These are phyloP conservation scores for Rhizophagus prolifer DNA, from an alignment of 192 early-diverging fungal species.

Conservation along the genomic window DNA sequence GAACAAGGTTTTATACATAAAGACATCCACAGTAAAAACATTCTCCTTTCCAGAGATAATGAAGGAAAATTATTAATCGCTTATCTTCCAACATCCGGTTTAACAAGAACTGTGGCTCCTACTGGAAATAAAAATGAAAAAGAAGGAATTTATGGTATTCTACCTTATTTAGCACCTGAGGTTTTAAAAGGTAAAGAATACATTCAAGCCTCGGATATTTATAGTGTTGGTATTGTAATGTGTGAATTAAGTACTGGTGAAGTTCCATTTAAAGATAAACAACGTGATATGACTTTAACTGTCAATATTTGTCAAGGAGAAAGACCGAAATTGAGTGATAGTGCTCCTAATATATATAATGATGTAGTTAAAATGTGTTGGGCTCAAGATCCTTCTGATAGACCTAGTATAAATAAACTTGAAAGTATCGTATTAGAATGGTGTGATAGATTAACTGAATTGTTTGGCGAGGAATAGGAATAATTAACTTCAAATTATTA, in stretches of 20 bases:
- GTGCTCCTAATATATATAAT: background rate
- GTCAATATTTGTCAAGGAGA: background rate
- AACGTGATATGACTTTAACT: background rate
- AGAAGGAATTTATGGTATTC: background rate
- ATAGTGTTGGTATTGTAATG: slow-evolving; percentile 6
- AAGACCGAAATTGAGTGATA: background rate
- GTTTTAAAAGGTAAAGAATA: background rate
- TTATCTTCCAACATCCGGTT: background rate
- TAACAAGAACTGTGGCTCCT: background rate
- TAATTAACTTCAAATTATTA: too few relatives aligned
- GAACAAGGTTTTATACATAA: slow-evolving; percentile 1
- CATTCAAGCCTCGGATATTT: background rate
- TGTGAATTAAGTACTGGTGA: background rate
- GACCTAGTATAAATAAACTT: background rate
- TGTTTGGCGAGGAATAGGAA: too few relatives aligned
- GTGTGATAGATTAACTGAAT: background rate
- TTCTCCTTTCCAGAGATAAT: background rate
- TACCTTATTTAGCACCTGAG: slow-evolving; percentile 8
- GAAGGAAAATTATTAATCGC: background rate
- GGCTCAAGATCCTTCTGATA: background rate
- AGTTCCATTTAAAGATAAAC: background rate
- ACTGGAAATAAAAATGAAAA: background rate
- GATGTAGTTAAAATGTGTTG: background rate
- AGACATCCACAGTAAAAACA: slow-evolving; percentile 4
- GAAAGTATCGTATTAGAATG: background rate